These are phyloP conservation scores for Xylaria arbuscula DNA, from an alignment of 2,329 filamentous ascomycete species.

Conservation along the genomic window DNA sequence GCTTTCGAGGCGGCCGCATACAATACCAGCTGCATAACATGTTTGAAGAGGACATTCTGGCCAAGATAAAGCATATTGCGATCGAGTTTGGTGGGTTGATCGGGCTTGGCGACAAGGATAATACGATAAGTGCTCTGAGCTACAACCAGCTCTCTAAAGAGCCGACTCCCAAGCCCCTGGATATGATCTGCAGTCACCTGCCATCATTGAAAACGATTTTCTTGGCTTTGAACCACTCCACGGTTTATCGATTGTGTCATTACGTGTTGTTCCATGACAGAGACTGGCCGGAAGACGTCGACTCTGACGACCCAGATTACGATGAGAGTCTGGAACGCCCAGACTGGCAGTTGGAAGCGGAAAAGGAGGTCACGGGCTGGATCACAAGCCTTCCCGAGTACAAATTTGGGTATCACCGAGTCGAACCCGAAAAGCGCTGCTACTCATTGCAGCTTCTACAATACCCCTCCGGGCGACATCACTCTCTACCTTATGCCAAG, in stretches of 20 bases:
- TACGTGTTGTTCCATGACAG: background rate
- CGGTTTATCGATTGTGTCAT: background rate
- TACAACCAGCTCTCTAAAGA: background rate
- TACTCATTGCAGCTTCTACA: background rate
- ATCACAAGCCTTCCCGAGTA: background rate
- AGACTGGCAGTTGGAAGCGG: background rate
- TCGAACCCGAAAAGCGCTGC: background rate
- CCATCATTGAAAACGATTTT: conserved; percentile 1
- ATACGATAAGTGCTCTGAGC: background rate
- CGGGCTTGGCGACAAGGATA: too few species aligned
- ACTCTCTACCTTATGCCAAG: background rate
- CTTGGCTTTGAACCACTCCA: background rate
- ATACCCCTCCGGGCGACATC: background rate
- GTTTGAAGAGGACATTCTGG: background rate
- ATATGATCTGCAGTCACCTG: background rate
- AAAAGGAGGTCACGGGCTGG: too few species aligned
- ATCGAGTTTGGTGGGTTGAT: background rate
- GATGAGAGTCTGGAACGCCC: background rate
- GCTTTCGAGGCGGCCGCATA: background rate
- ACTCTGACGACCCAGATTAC: background rate
- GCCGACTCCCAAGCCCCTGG: background rate
- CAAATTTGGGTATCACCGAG: conserved; percentile 3
- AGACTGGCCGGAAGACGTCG: background rate
- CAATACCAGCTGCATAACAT: background rate
- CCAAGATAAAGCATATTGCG: background rate